Percentiles rank a stretch among this genome's conserved stretches.
phyloP scores from a whole-genome alignment of 2,329 filamentous ascomycete species.

The Ophiostoma ulmi region DNA sequence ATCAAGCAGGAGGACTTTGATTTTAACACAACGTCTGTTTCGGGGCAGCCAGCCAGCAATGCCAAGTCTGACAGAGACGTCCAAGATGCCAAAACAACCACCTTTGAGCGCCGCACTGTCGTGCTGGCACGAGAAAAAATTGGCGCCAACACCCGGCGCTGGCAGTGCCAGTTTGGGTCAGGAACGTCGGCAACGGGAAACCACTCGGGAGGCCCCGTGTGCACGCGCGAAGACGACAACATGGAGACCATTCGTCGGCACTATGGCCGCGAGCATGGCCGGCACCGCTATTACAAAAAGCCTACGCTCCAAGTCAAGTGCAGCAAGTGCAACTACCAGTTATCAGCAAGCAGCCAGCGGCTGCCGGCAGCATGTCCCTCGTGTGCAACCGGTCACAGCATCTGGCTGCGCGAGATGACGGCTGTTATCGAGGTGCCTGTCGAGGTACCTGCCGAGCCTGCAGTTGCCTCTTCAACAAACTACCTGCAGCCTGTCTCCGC shows the following conservation, averaged over 20 bases:
- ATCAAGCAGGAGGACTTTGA: not conserved
- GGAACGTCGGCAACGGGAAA: not conserved
- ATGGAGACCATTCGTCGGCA: conserved; percentile 28
- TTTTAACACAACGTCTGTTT: not conserved
- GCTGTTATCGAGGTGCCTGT: conserved; percentile 25
- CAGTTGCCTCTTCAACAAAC: not conserved
- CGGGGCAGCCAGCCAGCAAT: not conserved
- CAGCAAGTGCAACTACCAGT: conserved; percentile 17
- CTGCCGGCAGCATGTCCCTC: conserved; percentile 19
- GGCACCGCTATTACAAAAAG: conserved; percentile 24
- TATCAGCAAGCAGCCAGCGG: not conserved
- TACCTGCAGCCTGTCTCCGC: not conserved
- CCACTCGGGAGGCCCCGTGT: conserved; percentile 18
- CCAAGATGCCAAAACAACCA: conserved; percentile 13
- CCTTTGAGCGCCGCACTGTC: conserved; percentile 22
- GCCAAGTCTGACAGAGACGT: not conserved
- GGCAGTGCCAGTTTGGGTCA: conserved; percentile 26
- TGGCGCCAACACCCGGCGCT: conserved; percentile 21
- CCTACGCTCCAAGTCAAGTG: conserved; percentile 21
- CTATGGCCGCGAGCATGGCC: conserved; percentile 28
- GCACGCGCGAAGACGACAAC: conserved; percentile 26
- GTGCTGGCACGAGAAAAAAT: conserved; percentile 25
- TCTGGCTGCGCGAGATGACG: conserved; percentile 26
- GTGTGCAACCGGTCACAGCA: conserved; percentile 16
- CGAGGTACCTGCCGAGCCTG: not conserved